A percentile compares a stretch with the other conserved stretches of the same genome.
Evolutionary conservation across 2,329 filamentous ascomycete species (phyloP).

Genomic region (Cordyceps militaris): DNA sequence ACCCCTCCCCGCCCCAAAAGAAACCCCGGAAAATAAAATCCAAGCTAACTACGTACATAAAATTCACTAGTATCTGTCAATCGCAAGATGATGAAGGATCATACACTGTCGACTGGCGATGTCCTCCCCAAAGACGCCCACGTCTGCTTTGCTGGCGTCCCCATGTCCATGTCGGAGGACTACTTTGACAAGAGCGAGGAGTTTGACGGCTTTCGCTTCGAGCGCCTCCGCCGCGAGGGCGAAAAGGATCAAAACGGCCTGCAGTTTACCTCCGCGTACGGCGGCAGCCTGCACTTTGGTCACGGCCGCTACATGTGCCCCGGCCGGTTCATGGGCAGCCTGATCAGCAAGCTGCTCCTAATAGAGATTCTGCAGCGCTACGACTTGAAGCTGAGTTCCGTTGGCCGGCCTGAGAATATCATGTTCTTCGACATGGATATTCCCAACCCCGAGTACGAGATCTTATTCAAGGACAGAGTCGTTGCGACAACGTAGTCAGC

Average conservation of each 20-base stretch:
- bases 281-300: background rate
- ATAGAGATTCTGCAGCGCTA: background rate
- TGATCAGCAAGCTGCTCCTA: background rate
- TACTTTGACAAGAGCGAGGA: background rate
- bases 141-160: background rate
- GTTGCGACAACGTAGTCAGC: background rate
- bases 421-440: background rate
- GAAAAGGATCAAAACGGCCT: background rate
- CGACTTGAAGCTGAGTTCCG: background rate
- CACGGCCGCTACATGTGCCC: background rate
- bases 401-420: background rate
- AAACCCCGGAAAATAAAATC: background rate
- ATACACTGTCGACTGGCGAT: background rate
- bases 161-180: background rate
- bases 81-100: background rate
- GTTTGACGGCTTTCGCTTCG: background rate
- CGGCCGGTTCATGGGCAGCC: background rate
- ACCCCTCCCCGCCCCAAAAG: background rate
- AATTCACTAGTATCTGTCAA: background rate
- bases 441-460: background rate
- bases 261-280: background rate
- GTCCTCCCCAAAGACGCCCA: background rate
- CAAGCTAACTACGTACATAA: background rate
- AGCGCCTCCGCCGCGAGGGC: background rate
- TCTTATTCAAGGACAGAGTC: background rate